A percentile compares a stretch with the other conserved stretches of the same genome.
Evolutionary conservation across 805 yeast species (phyloP).

Genomic region (Yarrowia yakushimensis): DNA sequence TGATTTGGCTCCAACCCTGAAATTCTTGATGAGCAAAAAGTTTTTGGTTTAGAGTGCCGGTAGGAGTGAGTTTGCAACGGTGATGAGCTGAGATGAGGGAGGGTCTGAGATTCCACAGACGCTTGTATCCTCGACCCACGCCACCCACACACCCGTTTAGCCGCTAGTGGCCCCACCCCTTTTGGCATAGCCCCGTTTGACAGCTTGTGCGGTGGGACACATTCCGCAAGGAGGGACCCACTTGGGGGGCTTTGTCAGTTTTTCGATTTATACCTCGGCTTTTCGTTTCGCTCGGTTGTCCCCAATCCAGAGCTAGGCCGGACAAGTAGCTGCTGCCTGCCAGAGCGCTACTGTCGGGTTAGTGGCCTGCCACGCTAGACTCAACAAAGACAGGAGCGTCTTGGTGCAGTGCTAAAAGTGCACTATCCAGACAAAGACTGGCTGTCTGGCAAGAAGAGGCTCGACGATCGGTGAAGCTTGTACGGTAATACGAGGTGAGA

Average conservation of each 20-base stretch:
- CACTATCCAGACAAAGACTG: neutral
- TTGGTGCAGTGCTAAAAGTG: neutral
- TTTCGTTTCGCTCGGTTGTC: neutral
- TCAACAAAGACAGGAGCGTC: neutral
- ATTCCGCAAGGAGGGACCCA: neutral
- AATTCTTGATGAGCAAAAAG: conserved; percentile 16
- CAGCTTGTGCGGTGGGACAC: no score
- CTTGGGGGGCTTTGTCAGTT: neutral
- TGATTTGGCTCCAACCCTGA: conserved; percentile 18
- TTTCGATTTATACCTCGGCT: neutral
- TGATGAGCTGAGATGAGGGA: neutral
- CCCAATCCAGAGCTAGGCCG: neutral
- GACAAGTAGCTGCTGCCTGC: neutral
- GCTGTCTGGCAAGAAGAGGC: no score
- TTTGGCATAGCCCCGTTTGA: neutral
- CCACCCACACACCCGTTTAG: no score
- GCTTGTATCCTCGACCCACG: no score
- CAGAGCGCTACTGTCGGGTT: no score
- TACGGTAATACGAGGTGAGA: no score
- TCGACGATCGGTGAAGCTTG: no score
- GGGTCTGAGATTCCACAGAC: neutral
- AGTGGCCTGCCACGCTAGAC: neutral
- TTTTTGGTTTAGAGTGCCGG: conserved; percentile 16
- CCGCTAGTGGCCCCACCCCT: neutral
- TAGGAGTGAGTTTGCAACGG: conserved; percentile 16